Base-by-base conservation (phyloP, 306 rosid genomes). In the Cucurbita ficifolia region DNA sequence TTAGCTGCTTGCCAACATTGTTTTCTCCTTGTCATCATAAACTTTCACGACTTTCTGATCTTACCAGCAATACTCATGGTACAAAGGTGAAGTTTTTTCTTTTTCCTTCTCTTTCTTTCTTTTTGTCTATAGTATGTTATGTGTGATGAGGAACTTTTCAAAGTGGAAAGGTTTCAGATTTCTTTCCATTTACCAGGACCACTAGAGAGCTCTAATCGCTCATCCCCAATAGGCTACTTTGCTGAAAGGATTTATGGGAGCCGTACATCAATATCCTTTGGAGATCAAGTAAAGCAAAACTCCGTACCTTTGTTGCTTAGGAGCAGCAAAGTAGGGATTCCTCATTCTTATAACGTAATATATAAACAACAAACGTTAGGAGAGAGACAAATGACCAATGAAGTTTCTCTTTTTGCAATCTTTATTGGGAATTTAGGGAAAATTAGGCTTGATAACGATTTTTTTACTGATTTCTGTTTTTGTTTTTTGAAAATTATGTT, bases 1-100 rank as follows among this genome's bases (percentile, higher is more conserved):
- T 94, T 79, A 94, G 98, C 83, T 86, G 84, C 81, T 79, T 90
- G 84, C 94, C 98, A 36, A 89, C 97, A 53, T 79, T 90, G 86
- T 79, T 94, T 77, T 90, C 98, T 33, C 75, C 88, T 67, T 90
- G 98, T 80, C 96, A 89, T 76, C 94, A 83, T 61, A 82, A 86
- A 72, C 73, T 75, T 55, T 86, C 90, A 7, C 87, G 50, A 38
- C 89, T 94, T 56, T 80, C 89, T 22, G 87, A 82, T 80, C 79
- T 89, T 53, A 86, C 88, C 19, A 59, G 81, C 70, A 81, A 84
- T 82, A 54, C 83, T 58, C 75, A 69, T 87, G 76, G 81, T 60
- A 83, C 87, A 8, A 92, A 85, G 78, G 98, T 89, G 86, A 58
- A 86, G 63, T 22, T 65, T 76, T 67, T 35, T 36, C 33, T 8